Evolutionary conservation across 2,329 filamentous ascomycete genomes (phyloP).

Genomic region (Cladosporium sp.): DNA sequence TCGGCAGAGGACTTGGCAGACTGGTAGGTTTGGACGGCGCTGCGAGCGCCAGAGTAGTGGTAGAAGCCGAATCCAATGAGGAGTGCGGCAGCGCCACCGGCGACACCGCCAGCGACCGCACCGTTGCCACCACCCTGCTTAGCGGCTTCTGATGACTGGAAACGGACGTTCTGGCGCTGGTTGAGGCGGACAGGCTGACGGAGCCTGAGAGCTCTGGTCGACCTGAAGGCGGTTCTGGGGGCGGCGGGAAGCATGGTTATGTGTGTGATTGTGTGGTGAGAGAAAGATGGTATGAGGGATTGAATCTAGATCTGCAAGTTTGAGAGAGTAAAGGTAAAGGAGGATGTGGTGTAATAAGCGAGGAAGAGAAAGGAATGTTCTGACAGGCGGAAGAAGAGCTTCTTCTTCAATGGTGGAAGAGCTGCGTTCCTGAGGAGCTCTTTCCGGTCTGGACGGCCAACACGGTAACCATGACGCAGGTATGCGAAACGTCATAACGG

Average conservation of each 20-base stretch:
- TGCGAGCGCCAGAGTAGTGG: slow-evolving; percentile 53
- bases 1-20: slow-evolving; percentile 63
- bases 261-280: neutral
- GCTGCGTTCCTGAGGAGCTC: neutral
- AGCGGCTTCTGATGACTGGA: slow-evolving; percentile 13
- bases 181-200: slow-evolving; percentile 16
- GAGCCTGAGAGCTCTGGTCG: slow-evolving; percentile 16
- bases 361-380: neutral
- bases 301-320: neutral
- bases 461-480: slow-evolving; percentile 8
- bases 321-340: neutral
- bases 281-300: neutral
- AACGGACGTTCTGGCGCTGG: slow-evolving; percentile 14
- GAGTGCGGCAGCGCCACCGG: slow-evolving; percentile 52
- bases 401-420: slow-evolving; percentile 1
- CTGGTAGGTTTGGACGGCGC: slow-evolving; percentile 50
- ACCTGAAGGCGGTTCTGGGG: slow-evolving; percentile 16
- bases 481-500: slow-evolving; percentile 3
- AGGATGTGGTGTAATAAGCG: neutral
- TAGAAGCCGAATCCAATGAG: slow-evolving; percentile 54
- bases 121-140: slow-evolving; percentile 35
- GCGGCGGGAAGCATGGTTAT: slow-evolving; percentile 16
- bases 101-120: slow-evolving; percentile 50
- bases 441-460: neutral
- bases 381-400: neutral